Evolutionary conservation across 2,329 filamentous ascomycete species (phyloP), one percentile per base, ranked within the genome.

Genomic region (Parastagonospora nodorum): DNA sequence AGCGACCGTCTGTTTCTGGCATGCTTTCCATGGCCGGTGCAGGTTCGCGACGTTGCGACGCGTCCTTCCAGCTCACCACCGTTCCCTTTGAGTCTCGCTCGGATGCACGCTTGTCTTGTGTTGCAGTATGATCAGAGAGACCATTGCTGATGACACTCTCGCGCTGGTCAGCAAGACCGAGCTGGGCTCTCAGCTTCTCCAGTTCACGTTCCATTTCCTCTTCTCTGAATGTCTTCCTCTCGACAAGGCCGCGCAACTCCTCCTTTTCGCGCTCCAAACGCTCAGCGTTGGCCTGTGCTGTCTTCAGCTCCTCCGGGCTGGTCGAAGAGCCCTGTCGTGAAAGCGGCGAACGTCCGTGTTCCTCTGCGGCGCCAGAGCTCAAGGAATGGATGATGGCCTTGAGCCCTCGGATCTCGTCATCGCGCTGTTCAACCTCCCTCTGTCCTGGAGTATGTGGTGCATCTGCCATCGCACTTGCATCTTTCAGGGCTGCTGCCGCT

Each of bases 331-430:
- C 62, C 50, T 58, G 60, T 40, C 66, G 69, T 36, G 72, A 63
- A 42, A 64, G 61, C 30, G 67, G 72, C 36, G 63, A 69, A 35
- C 65, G 67, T 4, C 55, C 56, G 31, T 67, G 67, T 15, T 73
- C 68, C 27, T 71, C 77, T 9, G 87, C 84, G 27, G 54, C 61
- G 60, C 90, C 90, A 54, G 91, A 84, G 72, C 92, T 96, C 32
- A 99, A 81, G 14, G 91, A 96, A 75, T 97, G 93, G 53, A 99
- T 97, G 69, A 99, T 97, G 37, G 94, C 93, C 75, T 97, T 99
- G 58, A 99, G 82, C 40, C 94, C 94, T 55, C 93, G 85, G 67
- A 99, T 97, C 77, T 99, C 94, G 64, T 99, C 94, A 66, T 99
- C 93, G 71, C 95, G 94, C 69, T 96, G 89, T 69, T 95, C 92